Base-by-base conservation (phyloP, 805 yeast genomes). In the Kluyveromyces lactis region DNA sequence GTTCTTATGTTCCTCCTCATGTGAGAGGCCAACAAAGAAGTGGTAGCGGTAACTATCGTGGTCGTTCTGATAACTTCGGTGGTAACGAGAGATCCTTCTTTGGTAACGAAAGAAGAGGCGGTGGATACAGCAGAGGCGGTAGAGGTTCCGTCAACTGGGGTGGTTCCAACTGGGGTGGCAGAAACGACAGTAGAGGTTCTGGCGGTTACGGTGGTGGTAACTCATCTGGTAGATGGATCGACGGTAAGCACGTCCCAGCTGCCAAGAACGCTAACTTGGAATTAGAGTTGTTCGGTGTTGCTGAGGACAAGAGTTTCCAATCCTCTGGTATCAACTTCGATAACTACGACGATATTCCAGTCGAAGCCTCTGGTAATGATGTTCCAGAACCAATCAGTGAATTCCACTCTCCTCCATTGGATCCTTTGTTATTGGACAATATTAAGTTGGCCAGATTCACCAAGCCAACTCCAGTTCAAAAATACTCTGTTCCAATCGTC, bases 251-350 rank as follows among this genome's bases (percentile, higher is more conserved):
- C 62, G 71, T 78, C 49, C 95, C 95, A 43, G 86, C 95, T 45
- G 73, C 79, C 41, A 72, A 67, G 49, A 82, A 84, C 64, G 77
- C 75, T 54, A 69, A 70, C 42, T 55, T 80, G 50, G 98, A 92
- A 69, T 53, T 71, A 42, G 87, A 86, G 56, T 71, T 92, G 46
- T 94, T 84, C 54, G 98, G 99, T 56, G 95, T 80, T 55, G 60
- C 68, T 24, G 68, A 66, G 31, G 73, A 71, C 46, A 73, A 86
- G 53, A 56, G 61, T 29, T 78, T 80, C 70, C 96, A 85, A 71
- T 79, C 94, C 39, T 83, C 95, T 28, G 99, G 99, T 74, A 92
- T 92, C 68, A 92, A 92, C 71, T 92, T 92, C 59, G 99, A 94
- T 66, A 87, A 86, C 72, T 92, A 92, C 67, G 99, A 92, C 63